Base-by-base conservation (phyloP, 2,329 filamentous ascomycete genomes). In the Stagonosporopsis chrysanthemi region DNA sequence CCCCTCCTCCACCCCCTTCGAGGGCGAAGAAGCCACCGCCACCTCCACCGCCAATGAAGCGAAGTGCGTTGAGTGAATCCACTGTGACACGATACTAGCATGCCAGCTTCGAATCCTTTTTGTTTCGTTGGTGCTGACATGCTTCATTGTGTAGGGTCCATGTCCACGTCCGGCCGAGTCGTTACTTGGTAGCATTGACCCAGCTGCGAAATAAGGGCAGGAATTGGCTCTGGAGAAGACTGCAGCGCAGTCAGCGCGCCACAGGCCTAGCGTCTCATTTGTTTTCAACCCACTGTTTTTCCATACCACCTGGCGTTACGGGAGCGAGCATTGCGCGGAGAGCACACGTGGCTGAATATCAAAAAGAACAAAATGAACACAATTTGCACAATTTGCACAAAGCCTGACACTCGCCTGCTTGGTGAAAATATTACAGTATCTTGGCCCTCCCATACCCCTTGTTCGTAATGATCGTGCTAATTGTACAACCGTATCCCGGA, bases 11-110 rank as follows among this genome's bases (percentile, higher is more conserved):
- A 43, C 87, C 87, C 19, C 87, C 87, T 23, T 83, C 83, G 22
- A 78, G 86, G 68, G 77, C 84, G 33, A 90, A 88, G 80, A 89
- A 89, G 74, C 86, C 86, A 12, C 83, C 84, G 22, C 86, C 87
- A 58, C 85, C 85, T 35, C 87, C 86, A 22, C 85, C 85, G 11
- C 87, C 87, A 22, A 83, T 86, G 77, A 89, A 89, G 80, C 78
- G 85, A 63, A 82, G 78, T 73, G 79, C 78, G 59, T 71, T 82
- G 67, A 82, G 79, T 65, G 67, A 72, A 54, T 71, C 70, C 48
- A 71, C 74, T 62, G 61, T 74, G 44, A 69, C 72, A 52, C 70
- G 71, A 70, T 75, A 75, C 65, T 75, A 69, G 63, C 56, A 28
- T 33, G 22, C 7, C 52, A 61, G 43, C 29, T 56, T 38, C 19